phyloP scores from a whole-genome alignment of 108 stramenopile species.

The Nitzschia sp. region DNA sequence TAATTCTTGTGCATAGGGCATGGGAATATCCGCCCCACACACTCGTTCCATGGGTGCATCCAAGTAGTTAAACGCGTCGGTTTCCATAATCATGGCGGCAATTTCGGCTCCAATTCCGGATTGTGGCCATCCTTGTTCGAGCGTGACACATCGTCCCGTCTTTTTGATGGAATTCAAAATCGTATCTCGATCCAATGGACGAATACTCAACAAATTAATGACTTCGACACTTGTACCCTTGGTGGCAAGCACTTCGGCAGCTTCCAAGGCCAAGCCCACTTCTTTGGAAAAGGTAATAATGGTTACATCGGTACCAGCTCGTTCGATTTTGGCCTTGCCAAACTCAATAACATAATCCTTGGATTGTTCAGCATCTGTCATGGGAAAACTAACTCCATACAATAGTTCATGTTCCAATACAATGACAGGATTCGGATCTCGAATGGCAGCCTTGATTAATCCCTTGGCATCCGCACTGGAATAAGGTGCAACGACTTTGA shows the following conservation, averaged over 20 bases:
- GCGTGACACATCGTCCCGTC: conserved; percentile 92
- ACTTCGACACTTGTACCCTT: conserved; percentile 92
- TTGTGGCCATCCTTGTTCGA: conserved; percentile 99
- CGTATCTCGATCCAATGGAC: conserved; percentile 95
- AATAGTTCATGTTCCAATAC: conserved; percentile 98
- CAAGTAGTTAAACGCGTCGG: conserved; percentile 98
- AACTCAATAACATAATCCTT: conserved; percentile 92
- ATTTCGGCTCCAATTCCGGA: conserved; percentile 98
- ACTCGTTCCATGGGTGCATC: conserved; percentile 98
- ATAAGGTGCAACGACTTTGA: conserved; percentile 97
- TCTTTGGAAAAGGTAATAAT: conserved; percentile 93
- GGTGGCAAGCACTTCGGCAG: conserved; percentile 83
- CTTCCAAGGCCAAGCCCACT: conserved; percentile 92
- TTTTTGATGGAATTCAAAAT: conserved; percentile 95
- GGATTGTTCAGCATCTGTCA: conserved; percentile 91
- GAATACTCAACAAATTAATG: conserved; percentile 93
- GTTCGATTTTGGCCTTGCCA: conserved; percentile 91
- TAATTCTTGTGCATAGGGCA: conserved; percentile 97
- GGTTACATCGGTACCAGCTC: conserved; percentile 95
- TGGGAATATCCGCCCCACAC: conserved; percentile 98
- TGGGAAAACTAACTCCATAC: conserved; percentile 94
- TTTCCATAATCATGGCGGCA: conserved; percentile 94
- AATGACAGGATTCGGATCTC: conserved; percentile 98
- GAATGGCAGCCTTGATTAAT: conserved; percentile 98
- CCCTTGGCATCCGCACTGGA: conserved; percentile 97